Evolutionary conservation across 2,329 filamentous ascomycete genomes (phyloP).

Genomic region (Elsinoe batatas): DNA sequence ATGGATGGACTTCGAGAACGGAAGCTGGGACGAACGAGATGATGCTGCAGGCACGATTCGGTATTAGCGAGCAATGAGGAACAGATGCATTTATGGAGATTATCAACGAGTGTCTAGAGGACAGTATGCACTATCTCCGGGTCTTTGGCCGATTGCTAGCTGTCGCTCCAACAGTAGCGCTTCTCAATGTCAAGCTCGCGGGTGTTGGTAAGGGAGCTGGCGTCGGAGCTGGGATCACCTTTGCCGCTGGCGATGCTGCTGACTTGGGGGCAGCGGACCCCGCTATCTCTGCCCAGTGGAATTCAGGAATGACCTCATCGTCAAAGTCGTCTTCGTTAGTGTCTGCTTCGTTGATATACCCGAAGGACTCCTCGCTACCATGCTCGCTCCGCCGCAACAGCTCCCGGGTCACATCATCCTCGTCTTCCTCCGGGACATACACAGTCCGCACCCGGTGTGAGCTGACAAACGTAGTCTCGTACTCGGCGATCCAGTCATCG

Average conservation of each 20-base stretch:
- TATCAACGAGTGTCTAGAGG: too few species aligned
- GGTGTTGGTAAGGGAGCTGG: background rate
- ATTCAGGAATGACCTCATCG: background rate
- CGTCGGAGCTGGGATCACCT: background rate
- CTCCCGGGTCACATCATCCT: background rate
- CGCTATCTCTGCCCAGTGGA: background rate
- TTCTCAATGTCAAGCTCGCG: background rate
- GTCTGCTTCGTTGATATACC: background rate
- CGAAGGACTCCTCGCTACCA: background rate
- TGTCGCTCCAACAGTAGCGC: background rate
- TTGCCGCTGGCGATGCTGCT: background rate
- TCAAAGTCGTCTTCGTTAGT: background rate
- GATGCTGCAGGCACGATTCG: background rate
- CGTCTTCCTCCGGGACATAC: background rate
- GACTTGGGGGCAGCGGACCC: background rate
- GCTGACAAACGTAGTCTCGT: background rate
- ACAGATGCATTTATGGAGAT: background rate
- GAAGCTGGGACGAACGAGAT: background rate
- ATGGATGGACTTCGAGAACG: background rate
- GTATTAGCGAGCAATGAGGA: background rate
- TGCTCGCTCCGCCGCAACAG: background rate
- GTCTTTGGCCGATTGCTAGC: background rate
- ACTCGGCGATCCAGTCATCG: background rate
- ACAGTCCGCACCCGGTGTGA: background rate
- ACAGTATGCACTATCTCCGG: background rate